Percentiles rank a stretch among this genome's conserved stretches.
Conservation (phyloP, 331 rosid genomes). For the Erythrophleum ivorense region DNA sequence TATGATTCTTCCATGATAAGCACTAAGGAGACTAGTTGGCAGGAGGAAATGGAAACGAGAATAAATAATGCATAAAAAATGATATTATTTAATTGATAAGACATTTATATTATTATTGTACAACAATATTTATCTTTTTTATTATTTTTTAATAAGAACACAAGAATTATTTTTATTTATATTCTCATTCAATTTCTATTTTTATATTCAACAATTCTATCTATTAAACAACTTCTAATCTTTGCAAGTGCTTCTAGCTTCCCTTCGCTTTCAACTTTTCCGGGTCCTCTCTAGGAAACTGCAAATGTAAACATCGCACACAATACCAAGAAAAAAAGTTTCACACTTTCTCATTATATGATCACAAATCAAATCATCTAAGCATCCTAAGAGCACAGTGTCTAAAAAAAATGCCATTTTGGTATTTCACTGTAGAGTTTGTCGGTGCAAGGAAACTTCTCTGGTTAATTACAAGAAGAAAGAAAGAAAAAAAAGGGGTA, state of each 20-base stretch:
- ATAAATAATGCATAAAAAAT: no score
- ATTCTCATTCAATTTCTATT: no score
- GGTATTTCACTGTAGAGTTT: constrained; percentile 3
- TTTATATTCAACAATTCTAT: no score
- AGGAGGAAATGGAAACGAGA: no score
- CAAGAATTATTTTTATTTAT: no score
- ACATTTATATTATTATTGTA: no score
- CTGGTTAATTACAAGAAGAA: not conserved
- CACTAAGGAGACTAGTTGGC: no score
- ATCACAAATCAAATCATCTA: not conserved
- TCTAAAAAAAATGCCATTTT: not conserved
- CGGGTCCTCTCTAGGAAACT: not conserved
- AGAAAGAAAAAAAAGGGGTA: not conserved
- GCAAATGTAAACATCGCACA: not conserved
- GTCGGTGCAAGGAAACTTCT: constrained; percentile 15
- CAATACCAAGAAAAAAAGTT: not conserved
- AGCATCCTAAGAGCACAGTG: constrained; percentile 27
- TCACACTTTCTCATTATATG: not conserved
- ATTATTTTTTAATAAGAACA: no score
- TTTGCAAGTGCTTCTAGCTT: not conserved
- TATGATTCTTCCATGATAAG: not conserved
- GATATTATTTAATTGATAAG: no score
- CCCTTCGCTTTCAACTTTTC: constrained; percentile 8
- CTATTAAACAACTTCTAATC: no score
- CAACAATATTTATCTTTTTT: no score